Evolutionary conservation across 2,329 filamentous ascomycete genomes (phyloP).

Genomic region (Canariomyces notabilis): DNA sequence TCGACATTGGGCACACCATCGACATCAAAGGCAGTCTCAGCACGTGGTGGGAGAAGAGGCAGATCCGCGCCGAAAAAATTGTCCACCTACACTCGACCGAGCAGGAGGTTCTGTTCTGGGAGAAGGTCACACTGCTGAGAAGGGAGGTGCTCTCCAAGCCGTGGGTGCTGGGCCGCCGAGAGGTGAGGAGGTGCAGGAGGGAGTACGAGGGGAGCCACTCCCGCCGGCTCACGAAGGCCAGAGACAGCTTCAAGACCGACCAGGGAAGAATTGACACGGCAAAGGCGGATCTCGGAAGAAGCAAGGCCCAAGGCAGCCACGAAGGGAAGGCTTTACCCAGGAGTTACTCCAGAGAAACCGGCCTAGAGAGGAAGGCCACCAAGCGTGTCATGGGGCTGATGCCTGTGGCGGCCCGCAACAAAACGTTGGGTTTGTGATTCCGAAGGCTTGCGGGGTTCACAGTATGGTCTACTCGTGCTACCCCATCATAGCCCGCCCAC

Average conservation of each 20-base stretch:
- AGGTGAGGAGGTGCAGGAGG: constrained; percentile 46
- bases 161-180: constrained; percentile 49
- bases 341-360: constrained; percentile 9
- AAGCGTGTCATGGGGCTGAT: constrained; percentile 19
- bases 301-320: neutral
- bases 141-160: constrained; percentile 45
- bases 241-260: constrained; percentile 10
- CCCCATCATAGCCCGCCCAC: too few species aligned
- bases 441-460: constrained; percentile 2
- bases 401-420: constrained; percentile 27
- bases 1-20: constrained; percentile 51
- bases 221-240: constrained; percentile 16
- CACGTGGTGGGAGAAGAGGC: constrained; percentile 43
- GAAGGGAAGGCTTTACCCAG: constrained; percentile 3
- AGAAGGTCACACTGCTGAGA: constrained; percentile 47
- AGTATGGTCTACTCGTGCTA: neutral
- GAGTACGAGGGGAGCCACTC: constrained; percentile 35
- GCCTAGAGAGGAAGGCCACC: constrained; percentile 18
- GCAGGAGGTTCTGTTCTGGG: constrained; percentile 56
- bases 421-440: constrained; percentile 31
- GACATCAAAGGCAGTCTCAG: constrained; percentile 52
- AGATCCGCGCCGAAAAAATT: constrained; percentile 50
- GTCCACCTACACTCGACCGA: constrained; percentile 45
- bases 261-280: neutral
- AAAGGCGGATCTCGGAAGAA: neutral